phyloP scores from a whole-genome alignment of 108 stramenopile species.

The Fragilaria radians region DNA sequence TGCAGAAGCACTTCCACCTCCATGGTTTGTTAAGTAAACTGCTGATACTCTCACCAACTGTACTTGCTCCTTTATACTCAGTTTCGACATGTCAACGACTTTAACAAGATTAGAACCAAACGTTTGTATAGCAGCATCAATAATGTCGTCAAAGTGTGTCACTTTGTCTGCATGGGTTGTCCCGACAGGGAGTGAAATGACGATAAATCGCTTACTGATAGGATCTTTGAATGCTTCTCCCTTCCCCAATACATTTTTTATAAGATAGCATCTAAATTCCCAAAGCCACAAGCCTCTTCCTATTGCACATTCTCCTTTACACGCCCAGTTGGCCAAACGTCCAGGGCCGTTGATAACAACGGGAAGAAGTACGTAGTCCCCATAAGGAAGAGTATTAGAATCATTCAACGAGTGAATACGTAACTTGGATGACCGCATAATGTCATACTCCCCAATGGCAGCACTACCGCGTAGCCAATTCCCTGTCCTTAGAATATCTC shows the following conservation, averaged over 20 bases:
- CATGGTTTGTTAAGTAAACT: not conserved
- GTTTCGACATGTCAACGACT: slow-evolving; percentile 2
- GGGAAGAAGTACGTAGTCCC: not conserved
- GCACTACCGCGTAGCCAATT: not conserved
- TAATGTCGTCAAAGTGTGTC: slow-evolving; percentile 1
- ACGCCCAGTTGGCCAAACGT: not conserved
- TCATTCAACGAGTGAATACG: not conserved
- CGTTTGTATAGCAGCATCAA: not conserved
- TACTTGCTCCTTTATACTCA: not conserved
- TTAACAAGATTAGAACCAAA: not conserved
- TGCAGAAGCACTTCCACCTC: not conserved
- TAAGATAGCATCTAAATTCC: not conserved
- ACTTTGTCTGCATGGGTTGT: not conserved
- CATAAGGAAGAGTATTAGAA: not conserved
- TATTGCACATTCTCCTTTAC: not conserved
- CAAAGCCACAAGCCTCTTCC: not conserved
- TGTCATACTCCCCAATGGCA: not conserved
- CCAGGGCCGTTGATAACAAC: not conserved
- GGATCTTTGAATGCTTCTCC: not conserved
- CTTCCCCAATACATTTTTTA: not conserved
- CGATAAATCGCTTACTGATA: not conserved
- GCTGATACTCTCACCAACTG: not conserved
- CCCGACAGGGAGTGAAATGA: not conserved
- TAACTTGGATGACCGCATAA: not conserved
- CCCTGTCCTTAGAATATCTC: not conserved